Base-by-base conservation (phyloP, 1,139 yeast species). In the Pichia sp. region DNA sequence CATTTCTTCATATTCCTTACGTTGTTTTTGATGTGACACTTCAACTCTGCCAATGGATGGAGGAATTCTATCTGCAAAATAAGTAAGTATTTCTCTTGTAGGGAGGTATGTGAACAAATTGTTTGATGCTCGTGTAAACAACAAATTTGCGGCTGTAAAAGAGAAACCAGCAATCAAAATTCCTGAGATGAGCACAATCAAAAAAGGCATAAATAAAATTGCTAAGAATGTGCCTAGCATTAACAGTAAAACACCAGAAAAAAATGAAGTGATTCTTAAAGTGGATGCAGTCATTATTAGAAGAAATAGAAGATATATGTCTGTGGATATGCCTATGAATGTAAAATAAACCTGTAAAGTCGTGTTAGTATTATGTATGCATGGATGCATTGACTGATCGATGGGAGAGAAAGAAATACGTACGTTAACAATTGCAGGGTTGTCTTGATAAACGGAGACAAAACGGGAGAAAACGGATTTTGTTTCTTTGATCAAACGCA, bases 31-130 rank as follows among this genome's bases (percentile, higher is more conserved):
- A 19, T 34, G 45, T 23, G 39, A 36, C 3, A 43, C 48, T 37
- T 56, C 59, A 13, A 37, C 38, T 19, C 43, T 42, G 1, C 64
- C 64, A 2, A 60, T 55, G 1, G 63, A 59, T 1, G 63, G 62
- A 3, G 63, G 62, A 23, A 60, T 29, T 31, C 31, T 28, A 36
- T 58, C 60, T 6, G 63, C 63, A 10, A 58, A 15, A 16, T 30
- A 45, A 3, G 48, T 37, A 11, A 59, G 31, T 13, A 50, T 22
- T 4, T 32, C 14, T 27, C 60, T 51, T 2, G 43, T 23, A 16
- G 53, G 50, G 10, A 47, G 9, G 21, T 24, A 33, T 8, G 23
- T 14, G 6, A 25, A 25, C 6, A 35, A 3, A 6, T 14, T 11
- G 6, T 8, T 6, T 3, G 27, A 19, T 5, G 27, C 7, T 9